Percentiles rank a stretch among this genome's conserved stretches.
These are phyloP conservation scores for Paramecium tetraurelia DNA, from an alignment of 73 alveolate genomes.

Conservation along the genomic window DNA sequence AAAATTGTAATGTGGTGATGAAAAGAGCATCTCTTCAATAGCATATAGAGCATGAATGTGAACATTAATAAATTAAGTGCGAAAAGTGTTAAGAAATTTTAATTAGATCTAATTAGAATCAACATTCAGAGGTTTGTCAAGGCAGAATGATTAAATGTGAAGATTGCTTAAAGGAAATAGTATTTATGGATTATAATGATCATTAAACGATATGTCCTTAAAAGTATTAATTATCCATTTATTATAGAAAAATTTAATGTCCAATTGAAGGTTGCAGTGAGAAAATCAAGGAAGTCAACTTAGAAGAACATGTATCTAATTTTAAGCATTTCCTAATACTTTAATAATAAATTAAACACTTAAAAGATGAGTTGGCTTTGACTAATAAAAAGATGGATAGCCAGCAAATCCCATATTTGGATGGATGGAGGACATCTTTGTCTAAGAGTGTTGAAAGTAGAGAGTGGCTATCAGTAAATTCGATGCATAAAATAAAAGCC, in stretches of 20 bases:
- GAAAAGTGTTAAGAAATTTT: neutral
- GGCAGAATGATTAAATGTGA: neutral
- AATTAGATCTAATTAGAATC: neutral
- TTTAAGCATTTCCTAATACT: neutral
- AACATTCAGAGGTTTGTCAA: neutral
- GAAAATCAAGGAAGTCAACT: neutral
- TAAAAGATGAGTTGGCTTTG: neutral
- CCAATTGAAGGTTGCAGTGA: constrained; percentile 31
- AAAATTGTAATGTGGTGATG: neutral
- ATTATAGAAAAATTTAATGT: neutral
- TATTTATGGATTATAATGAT: neutral
- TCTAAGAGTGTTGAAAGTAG: neutral
- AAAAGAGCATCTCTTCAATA: neutral
- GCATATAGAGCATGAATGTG: neutral
- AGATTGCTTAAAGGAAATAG: neutral
- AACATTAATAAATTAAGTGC: neutral
- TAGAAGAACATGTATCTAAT: neutral
- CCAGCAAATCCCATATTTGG: neutral
- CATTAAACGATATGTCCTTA: neutral
- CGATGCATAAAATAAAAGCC: neutral
- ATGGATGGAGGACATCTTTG: neutral
- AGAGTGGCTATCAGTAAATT: constrained; percentile 4
- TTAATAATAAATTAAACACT: neutral
- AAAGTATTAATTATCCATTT: neutral
- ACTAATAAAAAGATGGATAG: neutral